A percentile compares a stretch with the other conserved stretches of the same genome.
phyloP scores from a whole-genome alignment of 2,329 filamentous ascomycete species.

The Tolypocladium cylindrosporum region DNA sequence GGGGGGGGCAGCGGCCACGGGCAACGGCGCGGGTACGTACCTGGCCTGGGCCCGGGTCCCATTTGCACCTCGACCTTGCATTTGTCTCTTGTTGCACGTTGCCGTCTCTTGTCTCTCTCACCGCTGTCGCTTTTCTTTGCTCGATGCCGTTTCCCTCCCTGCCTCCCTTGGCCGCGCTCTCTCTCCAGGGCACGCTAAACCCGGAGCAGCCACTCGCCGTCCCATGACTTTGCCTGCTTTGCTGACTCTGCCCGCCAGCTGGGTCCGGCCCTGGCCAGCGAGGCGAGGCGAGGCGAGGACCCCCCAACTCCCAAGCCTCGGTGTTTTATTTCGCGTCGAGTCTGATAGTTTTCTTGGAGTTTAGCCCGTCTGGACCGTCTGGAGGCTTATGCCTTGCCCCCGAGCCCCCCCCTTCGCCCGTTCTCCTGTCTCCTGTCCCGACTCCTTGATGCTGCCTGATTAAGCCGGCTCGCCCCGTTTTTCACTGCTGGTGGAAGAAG shows the following conservation, averaged over 20 bases:
- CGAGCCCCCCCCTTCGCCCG: neutral
- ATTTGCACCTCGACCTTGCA: neutral
- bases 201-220: neutral
- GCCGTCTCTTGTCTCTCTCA: neutral
- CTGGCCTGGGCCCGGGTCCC: neutral
- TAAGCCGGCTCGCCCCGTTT: slow-evolving; percentile 9
- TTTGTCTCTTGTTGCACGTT: neutral
- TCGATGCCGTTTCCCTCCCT: neutral
- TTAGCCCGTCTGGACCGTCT: neutral
- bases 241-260: neutral
- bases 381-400: neutral
- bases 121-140: neutral
- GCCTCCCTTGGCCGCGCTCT: neutral
- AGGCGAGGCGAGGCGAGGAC: neutral
- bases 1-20: neutral
- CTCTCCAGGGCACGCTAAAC: neutral
- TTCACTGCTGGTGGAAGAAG: slow-evolving; percentile 5
- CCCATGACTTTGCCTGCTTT: neutral
- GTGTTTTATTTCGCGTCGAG: neutral
- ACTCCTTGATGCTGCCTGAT: slow-evolving; percentile 5
- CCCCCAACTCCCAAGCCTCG: neutral
- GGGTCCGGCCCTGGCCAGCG: neutral
- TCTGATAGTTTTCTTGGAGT: neutral
- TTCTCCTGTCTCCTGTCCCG: neutral
- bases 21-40: neutral